phyloP scores from a whole-genome alignment of 2,329 filamentous ascomycete species.

The Cryphonectria nitschkei region DNA sequence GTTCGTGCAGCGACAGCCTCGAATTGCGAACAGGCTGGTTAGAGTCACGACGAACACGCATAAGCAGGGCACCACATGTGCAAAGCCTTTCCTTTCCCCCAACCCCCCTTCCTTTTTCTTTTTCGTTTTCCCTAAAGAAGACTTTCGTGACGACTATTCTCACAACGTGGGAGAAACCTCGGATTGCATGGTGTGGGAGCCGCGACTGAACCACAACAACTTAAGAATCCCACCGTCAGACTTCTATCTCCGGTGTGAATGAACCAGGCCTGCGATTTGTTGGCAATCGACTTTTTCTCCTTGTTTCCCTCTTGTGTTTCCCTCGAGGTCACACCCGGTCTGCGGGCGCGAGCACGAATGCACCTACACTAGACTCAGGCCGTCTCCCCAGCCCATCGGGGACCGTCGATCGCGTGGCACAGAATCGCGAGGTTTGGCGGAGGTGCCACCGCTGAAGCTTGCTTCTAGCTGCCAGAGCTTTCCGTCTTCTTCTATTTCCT shows the following conservation, averaged over 20 bases:
- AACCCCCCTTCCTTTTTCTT: background rate
- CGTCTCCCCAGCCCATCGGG: background rate
- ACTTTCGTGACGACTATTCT: background rate
- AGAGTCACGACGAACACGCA: background rate
- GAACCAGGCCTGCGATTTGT: background rate
- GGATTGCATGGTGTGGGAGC: background rate
- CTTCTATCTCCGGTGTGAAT: background rate
- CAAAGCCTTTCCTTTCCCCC: background rate
- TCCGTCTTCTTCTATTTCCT: too few relatives aligned
- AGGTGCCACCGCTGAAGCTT: background rate
- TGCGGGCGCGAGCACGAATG: background rate
- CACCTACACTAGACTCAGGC: background rate
- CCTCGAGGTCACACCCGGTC: background rate
- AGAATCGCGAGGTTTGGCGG: background rate
- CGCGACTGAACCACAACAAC: background rate
- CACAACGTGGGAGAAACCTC: too few relatives aligned
- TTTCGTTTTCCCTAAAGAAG: too few relatives aligned
- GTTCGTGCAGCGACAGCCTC: background rate
- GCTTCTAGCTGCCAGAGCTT: background rate
- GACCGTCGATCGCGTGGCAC: conserved; percentile 8
- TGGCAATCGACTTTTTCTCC: background rate
- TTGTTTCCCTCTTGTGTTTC: background rate
- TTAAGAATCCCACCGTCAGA: background rate
- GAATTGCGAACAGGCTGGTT: background rate
- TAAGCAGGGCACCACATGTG: background rate